Base-by-base conservation (phyloP, 768 basidiomycete genomes). In the Fistulinella prunicolor region DNA sequence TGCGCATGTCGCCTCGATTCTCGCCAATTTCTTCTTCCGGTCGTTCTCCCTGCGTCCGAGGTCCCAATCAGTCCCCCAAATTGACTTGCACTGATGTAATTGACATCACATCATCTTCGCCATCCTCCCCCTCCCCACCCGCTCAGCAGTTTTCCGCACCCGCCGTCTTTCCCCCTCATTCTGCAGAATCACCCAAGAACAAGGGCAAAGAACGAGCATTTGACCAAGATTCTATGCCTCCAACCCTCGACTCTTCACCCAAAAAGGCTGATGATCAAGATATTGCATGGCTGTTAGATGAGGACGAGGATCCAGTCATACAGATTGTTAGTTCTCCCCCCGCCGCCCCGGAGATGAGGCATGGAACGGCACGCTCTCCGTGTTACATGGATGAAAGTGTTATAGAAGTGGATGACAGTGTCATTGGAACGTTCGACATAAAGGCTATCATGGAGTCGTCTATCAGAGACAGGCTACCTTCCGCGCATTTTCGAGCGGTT, bases 241-340 rank as follows among this genome's bases (percentile, higher is more conserved):
- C 42, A 14, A n/a, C 44, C 17, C 16, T 30, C n/a, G 12, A 40
- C 24, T 9, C 44, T 16, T 46, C 40, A 16, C 17, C 44, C 9
- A 20, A 36, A 44, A 49, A 26, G 23, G 39, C 36, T 13, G 50
- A 45, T 16, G 61, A 70, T 30, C 63, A 73, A 40, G 73, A 73
- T 55, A 82, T 86, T 68, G 75, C 79, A 2, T 86, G 84, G 85
- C 68, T 88, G 19, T 62, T 86, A 9, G 82, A 81, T 21, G 83
- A 82, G 47, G 83, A 85, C 43, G 83, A 75, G n/a, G 72, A 84
- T 38, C 72, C 70, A 9, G 70, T 73, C 37, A 68, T 83, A 53
- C 71, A 74, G 48, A 76, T 83, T 32, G 41, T 78, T n/a, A 68
- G 71, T 42, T 82, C 82, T 19, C 74, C 82, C 3, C 80, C 80